Percentiles rank a stretch among this genome's conserved stretches.
Evolutionary conservation across 78 protist genomes (phyloP).

Genomic region (Speleostelium caveatum): DNA sequence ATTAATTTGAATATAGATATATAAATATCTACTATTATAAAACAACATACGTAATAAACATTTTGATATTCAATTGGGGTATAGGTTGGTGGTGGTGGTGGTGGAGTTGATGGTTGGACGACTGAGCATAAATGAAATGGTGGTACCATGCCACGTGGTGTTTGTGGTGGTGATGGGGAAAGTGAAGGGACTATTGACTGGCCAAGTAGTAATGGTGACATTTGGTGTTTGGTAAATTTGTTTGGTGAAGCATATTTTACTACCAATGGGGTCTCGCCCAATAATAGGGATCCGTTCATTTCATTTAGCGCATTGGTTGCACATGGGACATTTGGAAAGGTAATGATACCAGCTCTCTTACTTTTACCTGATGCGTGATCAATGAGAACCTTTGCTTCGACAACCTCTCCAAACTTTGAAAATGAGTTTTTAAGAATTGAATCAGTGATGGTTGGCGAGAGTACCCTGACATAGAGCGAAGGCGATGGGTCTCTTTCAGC

Average conservation of each 20-base stretch:
- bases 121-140: background rate
- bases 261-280: constrained; percentile 70
- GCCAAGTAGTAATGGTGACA: background rate
- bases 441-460: constrained; percentile 66
- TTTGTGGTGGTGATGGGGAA: background rate
- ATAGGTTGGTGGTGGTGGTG: background rate
- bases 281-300: constrained; percentile 29
- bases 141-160: background rate
- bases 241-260: constrained; percentile 17
- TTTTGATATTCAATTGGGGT: too few relatives aligned
- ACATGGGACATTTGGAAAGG: constrained; percentile 9
- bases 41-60: too few relatives aligned
- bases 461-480: constrained; percentile 28
- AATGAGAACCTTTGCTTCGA: constrained; percentile 38
- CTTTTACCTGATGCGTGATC: constrained; percentile 29
- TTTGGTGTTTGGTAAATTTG: background rate
- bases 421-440: constrained; percentile 18
- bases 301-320: constrained; percentile 22
- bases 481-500: constrained; percentile 21
- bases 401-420: constrained; percentile 43
- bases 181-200: background rate
- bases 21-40: too few relatives aligned
- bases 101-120: background rate
- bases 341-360: constrained; percentile 33
- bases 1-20: background rate